A percentile compares a stretch with the other conserved stretches of the same genome.
phyloP scores from a whole-genome alignment of 2,329 filamentous ascomycete species.

The Xylariaceae sp. region DNA sequence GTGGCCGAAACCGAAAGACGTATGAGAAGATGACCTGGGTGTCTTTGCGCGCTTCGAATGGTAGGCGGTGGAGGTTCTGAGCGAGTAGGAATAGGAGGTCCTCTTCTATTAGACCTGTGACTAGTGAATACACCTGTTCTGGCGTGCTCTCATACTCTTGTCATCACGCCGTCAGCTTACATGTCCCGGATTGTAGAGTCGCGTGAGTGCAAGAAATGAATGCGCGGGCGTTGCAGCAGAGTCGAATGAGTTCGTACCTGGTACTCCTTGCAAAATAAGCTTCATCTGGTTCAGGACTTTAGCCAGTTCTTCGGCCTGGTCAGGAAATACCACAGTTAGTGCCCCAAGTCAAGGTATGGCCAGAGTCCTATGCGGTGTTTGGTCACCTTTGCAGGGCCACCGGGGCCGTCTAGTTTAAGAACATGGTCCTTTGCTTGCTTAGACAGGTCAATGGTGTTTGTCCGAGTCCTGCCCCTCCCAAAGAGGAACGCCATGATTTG shows the following conservation, averaged over 20 bases:
- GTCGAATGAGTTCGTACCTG: slow-evolving; percentile 72
- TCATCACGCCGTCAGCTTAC: slow-evolving; percentile 25
- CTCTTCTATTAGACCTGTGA: slow-evolving; percentile 84
- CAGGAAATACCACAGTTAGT: slow-evolving; percentile 35
- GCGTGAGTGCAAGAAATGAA: no score
- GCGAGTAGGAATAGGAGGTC: slow-evolving; percentile 87
- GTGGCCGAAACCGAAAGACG: slow-evolving; percentile 86
- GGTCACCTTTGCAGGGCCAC: slow-evolving; percentile 54
- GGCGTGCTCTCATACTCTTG: slow-evolving; percentile 84
- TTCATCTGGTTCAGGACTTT: slow-evolving; percentile 92
- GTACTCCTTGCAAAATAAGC: slow-evolving; percentile 87
- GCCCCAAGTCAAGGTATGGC: slow-evolving; percentile 16
- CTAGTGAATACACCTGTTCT: slow-evolving; percentile 85
- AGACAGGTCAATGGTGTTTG: slow-evolving; percentile 58
- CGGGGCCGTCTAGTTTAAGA: slow-evolving; percentile 58
- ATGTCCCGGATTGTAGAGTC: no score
- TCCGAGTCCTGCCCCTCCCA: slow-evolving; percentile 57
- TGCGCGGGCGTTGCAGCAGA: no score
- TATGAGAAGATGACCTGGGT: slow-evolving; percentile 95
- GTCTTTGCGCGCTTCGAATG: slow-evolving; percentile 96
- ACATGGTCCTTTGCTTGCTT: slow-evolving; percentile 63
- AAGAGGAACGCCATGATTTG: slow-evolving; percentile 61
- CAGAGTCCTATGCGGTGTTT: slow-evolving; percentile 10
- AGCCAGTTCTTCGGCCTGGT: slow-evolving; percentile 82
- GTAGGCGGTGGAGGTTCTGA: slow-evolving; percentile 79